A percentile compares a stretch with the other conserved stretches of the same genome.
Conservation (phyloP, 805 yeast species). For the Ascoidea asiatica region DNA sequence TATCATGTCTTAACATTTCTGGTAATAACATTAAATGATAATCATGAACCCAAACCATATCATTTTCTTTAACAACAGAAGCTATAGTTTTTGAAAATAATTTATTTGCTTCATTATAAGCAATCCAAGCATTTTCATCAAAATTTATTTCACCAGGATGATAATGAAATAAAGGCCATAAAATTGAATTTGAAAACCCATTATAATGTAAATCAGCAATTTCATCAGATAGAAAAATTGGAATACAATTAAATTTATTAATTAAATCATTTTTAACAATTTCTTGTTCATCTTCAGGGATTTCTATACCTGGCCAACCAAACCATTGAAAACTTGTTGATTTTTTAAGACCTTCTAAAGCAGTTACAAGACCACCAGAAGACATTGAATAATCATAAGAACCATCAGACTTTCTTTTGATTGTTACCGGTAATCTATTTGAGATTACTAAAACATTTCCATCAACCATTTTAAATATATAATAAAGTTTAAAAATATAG, state of each 20-base stretch:
- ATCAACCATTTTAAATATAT: too few species aligned
- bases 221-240: conserved; percentile 77
- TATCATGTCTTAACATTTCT: conserved; percentile 59
- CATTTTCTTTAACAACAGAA: conserved; percentile 60
- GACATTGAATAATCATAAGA: conserved; percentile 80
- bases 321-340: conserved; percentile 85
- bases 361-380: conserved; percentile 95
- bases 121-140: conserved; percentile 97
- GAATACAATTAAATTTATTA: conserved; percentile 76
- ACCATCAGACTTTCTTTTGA: conserved; percentile 48
- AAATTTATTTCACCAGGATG: conserved; percentile 99
- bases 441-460: conserved; percentile 87
- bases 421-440: conserved; percentile 90
- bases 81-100: conserved; percentile 68
- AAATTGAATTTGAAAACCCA: conserved; percentile 85
- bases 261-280: conserved; percentile 57
- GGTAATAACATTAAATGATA: conserved; percentile 95
- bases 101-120: conserved; percentile 85
- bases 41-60: conserved; percentile 95
- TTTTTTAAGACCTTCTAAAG: conserved; percentile 81
- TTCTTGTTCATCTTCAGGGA: conserved; percentile 63
- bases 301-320: conserved; percentile 95
- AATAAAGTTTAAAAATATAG: too few species aligned
- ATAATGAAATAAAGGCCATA: conserved; percentile 97
- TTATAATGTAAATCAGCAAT: conserved; percentile 94